A percentile compares a stretch with the other conserved stretches of the same genome.
These are phyloP conservation scores for Bidens hawaiensis DNA, from an alignment of 140 eudicot genomes.

Conservation along the genomic window DNA sequence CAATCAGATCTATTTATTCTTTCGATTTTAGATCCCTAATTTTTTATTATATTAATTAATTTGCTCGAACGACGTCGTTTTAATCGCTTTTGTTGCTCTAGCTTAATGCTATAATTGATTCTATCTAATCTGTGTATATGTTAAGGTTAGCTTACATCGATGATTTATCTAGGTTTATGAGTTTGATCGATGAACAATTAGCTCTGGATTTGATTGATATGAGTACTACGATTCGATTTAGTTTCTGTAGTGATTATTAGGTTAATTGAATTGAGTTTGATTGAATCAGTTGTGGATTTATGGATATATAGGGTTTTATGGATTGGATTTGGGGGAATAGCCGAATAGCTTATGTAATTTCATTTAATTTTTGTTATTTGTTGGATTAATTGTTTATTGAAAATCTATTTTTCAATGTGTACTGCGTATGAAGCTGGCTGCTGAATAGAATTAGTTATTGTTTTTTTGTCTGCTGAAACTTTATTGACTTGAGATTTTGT, in stretches of 20 bases:
- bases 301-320: slow-evolving; percentile 18
- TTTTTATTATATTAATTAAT: neutral
- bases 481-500: slow-evolving; percentile 1
- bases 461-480: slow-evolving; percentile 9
- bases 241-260: slow-evolving; percentile 10
- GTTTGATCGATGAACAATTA: slow-evolving; percentile 13
- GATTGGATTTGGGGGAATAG: slow-evolving; percentile 25
- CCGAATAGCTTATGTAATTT: neutral
- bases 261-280: slow-evolving; percentile 6
- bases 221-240: slow-evolving; percentile 14
- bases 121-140: neutral
- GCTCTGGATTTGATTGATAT: slow-evolving; percentile 6
- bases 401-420: neutral
- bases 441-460: slow-evolving; percentile 13
- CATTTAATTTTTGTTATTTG: neutral
- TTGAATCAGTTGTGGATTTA: slow-evolving; percentile 19
- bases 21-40: slow-evolving; percentile 39
- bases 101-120: neutral
- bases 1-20: neutral
- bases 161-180: slow-evolving; percentile 13
- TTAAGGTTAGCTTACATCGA: slow-evolving; percentile 15
- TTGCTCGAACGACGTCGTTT: neutral
- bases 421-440: slow-evolving; percentile 17
- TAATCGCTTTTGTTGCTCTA: neutral
- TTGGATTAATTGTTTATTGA: neutral